Percentiles rank a stretch among this genome's conserved stretches.
Conservation (phyloP, 1,284 basidiomycete species). For the Rhodotorula sp. region DNA sequence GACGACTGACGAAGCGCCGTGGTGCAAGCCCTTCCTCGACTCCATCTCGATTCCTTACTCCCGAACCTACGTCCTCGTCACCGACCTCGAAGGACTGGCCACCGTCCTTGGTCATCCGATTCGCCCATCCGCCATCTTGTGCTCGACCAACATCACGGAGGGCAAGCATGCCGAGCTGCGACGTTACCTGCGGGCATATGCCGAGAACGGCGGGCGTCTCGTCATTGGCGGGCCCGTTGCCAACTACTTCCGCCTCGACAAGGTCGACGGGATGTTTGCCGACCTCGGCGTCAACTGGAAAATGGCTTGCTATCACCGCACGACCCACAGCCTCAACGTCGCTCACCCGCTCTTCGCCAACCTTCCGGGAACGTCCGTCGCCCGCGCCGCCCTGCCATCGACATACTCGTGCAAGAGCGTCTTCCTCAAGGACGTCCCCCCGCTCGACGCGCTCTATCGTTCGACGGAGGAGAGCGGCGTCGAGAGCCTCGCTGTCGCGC, state of each 20-base stretch:
- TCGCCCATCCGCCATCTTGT: not conserved
- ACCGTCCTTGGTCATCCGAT: slow-evolving; percentile 5
- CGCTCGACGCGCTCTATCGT: not conserved
- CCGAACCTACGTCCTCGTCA: not conserved
- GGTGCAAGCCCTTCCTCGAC: slow-evolving; percentile 15
- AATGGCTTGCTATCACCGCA: not conserved
- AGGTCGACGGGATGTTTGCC: not conserved
- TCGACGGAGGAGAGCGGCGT: not conserved
- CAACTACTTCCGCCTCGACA: not conserved
- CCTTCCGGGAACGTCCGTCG: not conserved
- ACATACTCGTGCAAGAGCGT: slow-evolving; percentile 8
- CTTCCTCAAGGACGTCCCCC: not conserved
- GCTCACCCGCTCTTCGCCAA: slow-evolving; percentile 3
- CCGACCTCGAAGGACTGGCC: not conserved
- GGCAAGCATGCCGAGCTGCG: not conserved
- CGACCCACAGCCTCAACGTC: slow-evolving; percentile 7
- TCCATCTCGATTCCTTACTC: not conserved
- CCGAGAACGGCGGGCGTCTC: not conserved
- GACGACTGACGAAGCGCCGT: slow-evolving; percentile 1
- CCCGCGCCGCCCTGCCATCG: not conserved
- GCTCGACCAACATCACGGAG: not conserved
- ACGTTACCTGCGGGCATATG: not conserved
- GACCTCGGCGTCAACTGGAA: slow-evolving; percentile 3
- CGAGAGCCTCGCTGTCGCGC: slow-evolving; percentile 3
- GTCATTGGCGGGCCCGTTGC: slow-evolving; percentile 10